Conservation (phyloP, 441 rosid genomes). For the Erodium trifolium region DNA sequence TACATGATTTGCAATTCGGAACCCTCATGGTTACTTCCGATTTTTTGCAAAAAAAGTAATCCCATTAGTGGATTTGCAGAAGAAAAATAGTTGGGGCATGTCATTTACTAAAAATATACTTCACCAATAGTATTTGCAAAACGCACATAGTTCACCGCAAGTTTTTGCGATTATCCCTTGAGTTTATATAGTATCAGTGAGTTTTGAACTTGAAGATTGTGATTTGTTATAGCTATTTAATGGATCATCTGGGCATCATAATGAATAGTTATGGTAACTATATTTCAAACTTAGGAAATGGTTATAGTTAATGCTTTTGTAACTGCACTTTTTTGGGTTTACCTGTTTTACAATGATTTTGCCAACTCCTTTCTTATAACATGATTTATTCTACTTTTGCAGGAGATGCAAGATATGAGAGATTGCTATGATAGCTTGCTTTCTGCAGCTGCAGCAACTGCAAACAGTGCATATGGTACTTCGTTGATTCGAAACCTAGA, state of each 20-base stretch:
- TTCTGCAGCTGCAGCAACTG: conserved; percentile 62
- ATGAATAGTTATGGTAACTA: neutral
- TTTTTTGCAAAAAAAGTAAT: no score
- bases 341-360: neutral
- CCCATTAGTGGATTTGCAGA: no score
- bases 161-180: neutral
- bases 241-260: neutral
- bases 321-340: neutral
- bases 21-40: no score
- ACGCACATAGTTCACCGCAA: no score
- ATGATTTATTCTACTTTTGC: conserved; percentile 10
- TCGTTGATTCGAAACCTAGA: neutral
- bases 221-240: neutral
- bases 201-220: neutral
- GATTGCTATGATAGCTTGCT: conserved; percentile 65
- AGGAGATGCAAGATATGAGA: conserved; percentile 61
- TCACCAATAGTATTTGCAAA: no score
- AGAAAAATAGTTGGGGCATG: no score
- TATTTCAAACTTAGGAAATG: neutral
- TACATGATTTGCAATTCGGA: no score
- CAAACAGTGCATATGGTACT: conserved; percentile 51
- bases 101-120: no score
- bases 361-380: neutral
- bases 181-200: neutral
- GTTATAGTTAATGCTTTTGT: neutral